Evolutionary conservation across 2,329 filamentous ascomycete species (phyloP).

Genomic region (Trichophyton rubrum): DNA sequence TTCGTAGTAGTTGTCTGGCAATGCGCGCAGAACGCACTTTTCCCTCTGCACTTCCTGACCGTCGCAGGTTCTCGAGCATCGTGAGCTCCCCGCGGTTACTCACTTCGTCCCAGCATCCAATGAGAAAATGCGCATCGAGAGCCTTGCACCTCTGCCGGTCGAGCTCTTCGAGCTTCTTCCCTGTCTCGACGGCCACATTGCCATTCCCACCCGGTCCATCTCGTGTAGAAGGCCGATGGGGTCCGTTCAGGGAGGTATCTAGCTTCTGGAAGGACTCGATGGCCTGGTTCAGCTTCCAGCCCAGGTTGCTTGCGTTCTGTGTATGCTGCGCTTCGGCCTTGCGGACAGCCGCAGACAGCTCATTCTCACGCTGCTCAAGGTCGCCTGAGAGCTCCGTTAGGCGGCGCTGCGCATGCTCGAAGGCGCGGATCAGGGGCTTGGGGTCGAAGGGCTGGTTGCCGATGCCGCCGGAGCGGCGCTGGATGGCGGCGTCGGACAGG

Average conservation of each 20-base stretch:
- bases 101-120: conserved; percentile 94
- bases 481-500: conserved; percentile 65
- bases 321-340: conserved; percentile 87
- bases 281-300: conserved; percentile 79
- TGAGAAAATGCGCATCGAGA: conserved; percentile 84
- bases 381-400: conserved; percentile 53
- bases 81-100: conserved; percentile 78
- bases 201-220: conserved; percentile 45
- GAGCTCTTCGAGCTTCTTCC: conserved; percentile 83
- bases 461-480: conserved; percentile 59
- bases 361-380: conserved; percentile 78
- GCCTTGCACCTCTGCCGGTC: conserved; percentile 84
- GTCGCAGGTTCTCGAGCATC: conserved; percentile 75
- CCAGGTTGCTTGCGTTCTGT: conserved; percentile 75
- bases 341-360: conserved; percentile 76
- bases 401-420: conserved; percentile 56
- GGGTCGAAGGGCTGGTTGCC: conserved; percentile 61
- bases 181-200: conserved; percentile 87
- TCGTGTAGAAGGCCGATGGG: conserved; percentile 15
- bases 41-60: conserved; percentile 73
- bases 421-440: conserved; percentile 90
- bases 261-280: conserved; percentile 85
- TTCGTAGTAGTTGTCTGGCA: conserved; percentile 80
- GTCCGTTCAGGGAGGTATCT: conserved; percentile 61
- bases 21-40: conserved; percentile 92